These are phyloP conservation scores for Camelina neglecta DNA, from an alignment of 345 rosid species.

Conservation along the genomic window DNA sequence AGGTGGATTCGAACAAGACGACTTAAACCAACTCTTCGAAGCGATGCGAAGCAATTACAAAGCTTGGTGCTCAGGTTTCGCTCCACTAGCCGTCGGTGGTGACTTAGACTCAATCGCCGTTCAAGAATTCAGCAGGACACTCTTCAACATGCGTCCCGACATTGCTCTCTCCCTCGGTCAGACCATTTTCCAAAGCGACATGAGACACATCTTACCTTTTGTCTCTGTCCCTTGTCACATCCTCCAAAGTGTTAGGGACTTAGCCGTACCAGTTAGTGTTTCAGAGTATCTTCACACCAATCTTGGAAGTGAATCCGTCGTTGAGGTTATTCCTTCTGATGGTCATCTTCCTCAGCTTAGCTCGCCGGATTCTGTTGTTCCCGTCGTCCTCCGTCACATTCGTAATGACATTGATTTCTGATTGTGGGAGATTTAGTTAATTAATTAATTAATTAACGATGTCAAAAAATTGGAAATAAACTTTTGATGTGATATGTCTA, in stretches of 20 bases:
- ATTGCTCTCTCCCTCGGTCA: constrained; percentile 76
- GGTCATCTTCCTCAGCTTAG: constrained; percentile 97
- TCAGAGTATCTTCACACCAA: constrained; percentile 78
- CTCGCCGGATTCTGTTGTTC: constrained; percentile 84
- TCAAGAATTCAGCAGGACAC: constrained; percentile 92
- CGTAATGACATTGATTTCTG: constrained; percentile 56
- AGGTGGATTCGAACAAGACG: constrained; percentile 91
- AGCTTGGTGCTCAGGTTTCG: constrained; percentile 92
- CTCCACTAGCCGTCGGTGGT: constrained; percentile 83
- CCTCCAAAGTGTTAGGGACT: constrained; percentile 77
- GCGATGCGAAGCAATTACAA: constrained; percentile 80
- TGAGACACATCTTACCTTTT: constrained; percentile 60
- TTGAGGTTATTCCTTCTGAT: constrained; percentile 79
- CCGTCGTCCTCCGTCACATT: constrained; percentile 77
- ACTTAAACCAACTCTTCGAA: constrained; percentile 73
- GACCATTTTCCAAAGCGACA: constrained; percentile 76
- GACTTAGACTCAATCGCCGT: constrained; percentile 89
- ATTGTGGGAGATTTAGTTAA: constrained; percentile 32
- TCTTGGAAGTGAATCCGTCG: constrained; percentile 71
- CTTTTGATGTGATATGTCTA: constrained; percentile 33
- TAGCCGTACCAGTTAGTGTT: constrained; percentile 82
- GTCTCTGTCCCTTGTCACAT: constrained; percentile 88
- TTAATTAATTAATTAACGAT: neutral
- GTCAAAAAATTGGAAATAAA: neutral
- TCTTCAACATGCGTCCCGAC: constrained; percentile 96